phyloP scores from a whole-genome alignment of 768 basidiomycete genomes.

The Krasilnikovozyma curviuscula region DNA sequence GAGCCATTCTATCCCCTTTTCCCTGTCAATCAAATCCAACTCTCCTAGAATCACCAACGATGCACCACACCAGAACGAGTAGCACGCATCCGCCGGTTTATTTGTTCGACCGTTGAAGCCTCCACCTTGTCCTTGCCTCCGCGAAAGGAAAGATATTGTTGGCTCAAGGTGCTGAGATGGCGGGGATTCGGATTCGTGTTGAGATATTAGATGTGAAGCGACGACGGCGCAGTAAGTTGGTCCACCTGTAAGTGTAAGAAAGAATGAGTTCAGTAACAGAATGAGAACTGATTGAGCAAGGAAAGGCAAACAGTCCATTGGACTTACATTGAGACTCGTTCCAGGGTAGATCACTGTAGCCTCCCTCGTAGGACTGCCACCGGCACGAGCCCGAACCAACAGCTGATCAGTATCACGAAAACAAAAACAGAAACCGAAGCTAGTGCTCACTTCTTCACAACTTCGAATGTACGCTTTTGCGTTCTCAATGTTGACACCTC shows the following conservation, averaged over 20 bases:
- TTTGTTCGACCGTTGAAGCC: constrained; percentile 78
- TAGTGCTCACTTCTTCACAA: constrained; percentile 36
- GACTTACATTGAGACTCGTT: constrained; percentile 64
- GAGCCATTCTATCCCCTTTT: constrained; percentile 44
- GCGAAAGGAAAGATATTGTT: neutral
- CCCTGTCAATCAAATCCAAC: constrained; percentile 37
- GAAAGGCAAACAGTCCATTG: neutral
- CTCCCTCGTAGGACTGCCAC: constrained; percentile 83
- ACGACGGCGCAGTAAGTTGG: constrained; percentile 85
- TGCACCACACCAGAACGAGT: constrained; percentile 88
- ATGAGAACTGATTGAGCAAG: neutral
- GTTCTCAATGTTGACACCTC: constrained; percentile 41
- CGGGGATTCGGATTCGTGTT: constrained; percentile 35
- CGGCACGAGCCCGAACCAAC: no score
- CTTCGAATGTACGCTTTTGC: constrained; percentile 45
- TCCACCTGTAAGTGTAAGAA: constrained; percentile 39
- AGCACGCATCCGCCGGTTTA: constrained; percentile 80
- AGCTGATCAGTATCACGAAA: neutral
- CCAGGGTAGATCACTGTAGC: constrained; percentile 62
- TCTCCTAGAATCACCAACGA: constrained; percentile 57
- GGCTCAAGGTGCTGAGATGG: constrained; percentile 3
- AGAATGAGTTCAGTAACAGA: neutral
- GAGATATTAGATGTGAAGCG: constrained; percentile 32
- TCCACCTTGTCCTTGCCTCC: constrained; percentile 28
- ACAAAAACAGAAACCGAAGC: neutral